phyloP scores from a whole-genome alignment of 495 filamentous ascomycete genomes.

The Tricharina praecox region DNA sequence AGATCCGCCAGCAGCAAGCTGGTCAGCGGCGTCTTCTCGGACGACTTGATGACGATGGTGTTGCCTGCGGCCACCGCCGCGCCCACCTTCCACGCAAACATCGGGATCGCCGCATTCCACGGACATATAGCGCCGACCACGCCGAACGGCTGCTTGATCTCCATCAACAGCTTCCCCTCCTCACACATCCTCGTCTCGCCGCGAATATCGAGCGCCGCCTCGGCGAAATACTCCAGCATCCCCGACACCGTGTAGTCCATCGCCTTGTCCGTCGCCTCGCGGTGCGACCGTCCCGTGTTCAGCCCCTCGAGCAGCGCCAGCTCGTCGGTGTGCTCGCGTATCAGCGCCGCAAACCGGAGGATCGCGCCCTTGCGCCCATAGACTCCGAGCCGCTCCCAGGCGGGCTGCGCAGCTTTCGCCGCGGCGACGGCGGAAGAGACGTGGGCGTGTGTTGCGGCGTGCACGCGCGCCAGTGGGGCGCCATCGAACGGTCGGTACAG shows the following conservation, averaged over 20 bases:
- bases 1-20: constrained; percentile 31
- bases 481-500: neutral
- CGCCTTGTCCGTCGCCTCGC: no score
- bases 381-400: constrained; percentile 37
- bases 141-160: constrained; percentile 26
- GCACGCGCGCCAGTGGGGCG: constrained; percentile 25
- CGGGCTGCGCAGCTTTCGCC: constrained; percentile 41
- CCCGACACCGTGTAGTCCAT: constrained; percentile 5
- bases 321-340: constrained; percentile 33
- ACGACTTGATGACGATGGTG: constrained; percentile 44
- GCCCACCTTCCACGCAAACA: constrained; percentile 46
- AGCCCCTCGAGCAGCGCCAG: constrained; percentile 39
- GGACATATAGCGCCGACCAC: constrained; percentile 25
- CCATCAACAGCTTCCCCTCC: constrained; percentile 1
- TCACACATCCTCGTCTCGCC: neutral
- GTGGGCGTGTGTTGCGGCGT: constrained; percentile 36
- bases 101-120: constrained; percentile 39
- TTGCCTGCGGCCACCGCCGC: constrained; percentile 47
- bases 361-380: constrained; percentile 32
- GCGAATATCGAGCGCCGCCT: constrained; percentile 12
- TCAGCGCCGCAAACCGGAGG: constrained; percentile 36
- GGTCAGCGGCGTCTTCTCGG: constrained; percentile 43
- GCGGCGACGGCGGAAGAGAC: constrained; percentile 41
- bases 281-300: constrained; percentile 37
- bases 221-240: constrained; percentile 14